Evolutionary conservation across 2,329 filamentous ascomycete species (phyloP).

Genomic region (Ophiostoma himal-ulmi): DNA sequence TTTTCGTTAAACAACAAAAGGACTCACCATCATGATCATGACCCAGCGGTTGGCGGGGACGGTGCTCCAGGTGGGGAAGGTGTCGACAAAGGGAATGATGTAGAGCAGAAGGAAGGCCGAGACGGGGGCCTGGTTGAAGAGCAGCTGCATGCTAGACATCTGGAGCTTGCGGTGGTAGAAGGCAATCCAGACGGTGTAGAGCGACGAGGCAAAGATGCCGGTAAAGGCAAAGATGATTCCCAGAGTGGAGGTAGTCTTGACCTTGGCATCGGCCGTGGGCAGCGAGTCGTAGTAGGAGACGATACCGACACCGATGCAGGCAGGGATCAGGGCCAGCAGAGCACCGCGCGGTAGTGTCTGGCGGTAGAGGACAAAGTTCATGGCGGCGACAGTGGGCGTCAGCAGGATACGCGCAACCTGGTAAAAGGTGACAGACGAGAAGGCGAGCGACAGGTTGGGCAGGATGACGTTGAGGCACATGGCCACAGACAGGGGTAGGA

Average conservation of each 20-base stretch:
- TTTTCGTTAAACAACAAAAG: neutral
- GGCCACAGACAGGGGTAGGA: slow-evolving; percentile 59
- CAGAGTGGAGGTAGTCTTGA: slow-evolving; percentile 51
- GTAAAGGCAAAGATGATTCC: slow-evolving; percentile 60
- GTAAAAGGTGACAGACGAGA: slow-evolving; percentile 64
- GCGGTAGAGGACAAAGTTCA: slow-evolving; percentile 59
- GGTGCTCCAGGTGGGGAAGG: slow-evolving; percentile 51
- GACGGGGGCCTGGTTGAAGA: slow-evolving; percentile 62
- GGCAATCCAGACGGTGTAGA: slow-evolving; percentile 65
- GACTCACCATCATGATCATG: slow-evolving; percentile 53
- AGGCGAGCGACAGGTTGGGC: slow-evolving; percentile 61
- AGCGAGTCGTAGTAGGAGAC: slow-evolving; percentile 65
- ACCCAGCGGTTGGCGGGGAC: slow-evolving; percentile 49
- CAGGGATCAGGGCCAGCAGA: slow-evolving; percentile 51
- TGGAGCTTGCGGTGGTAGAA: slow-evolving; percentile 60
- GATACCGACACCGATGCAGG: slow-evolving; percentile 59
- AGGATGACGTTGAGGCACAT: slow-evolving; percentile 66
- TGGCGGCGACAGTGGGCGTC: slow-evolving; percentile 58
- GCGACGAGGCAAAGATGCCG: slow-evolving; percentile 58
- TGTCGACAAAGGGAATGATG: slow-evolving; percentile 60
- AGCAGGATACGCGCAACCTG: slow-evolving; percentile 63
- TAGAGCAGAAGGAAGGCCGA: slow-evolving; percentile 59
- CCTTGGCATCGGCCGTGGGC: slow-evolving; percentile 40
- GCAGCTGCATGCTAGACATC: slow-evolving; percentile 62
- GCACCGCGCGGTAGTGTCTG: slow-evolving; percentile 51